Base-by-base conservation (phyloP, 768 basidiomycete species). In the Dictyophora rubrovolvata region DNA sequence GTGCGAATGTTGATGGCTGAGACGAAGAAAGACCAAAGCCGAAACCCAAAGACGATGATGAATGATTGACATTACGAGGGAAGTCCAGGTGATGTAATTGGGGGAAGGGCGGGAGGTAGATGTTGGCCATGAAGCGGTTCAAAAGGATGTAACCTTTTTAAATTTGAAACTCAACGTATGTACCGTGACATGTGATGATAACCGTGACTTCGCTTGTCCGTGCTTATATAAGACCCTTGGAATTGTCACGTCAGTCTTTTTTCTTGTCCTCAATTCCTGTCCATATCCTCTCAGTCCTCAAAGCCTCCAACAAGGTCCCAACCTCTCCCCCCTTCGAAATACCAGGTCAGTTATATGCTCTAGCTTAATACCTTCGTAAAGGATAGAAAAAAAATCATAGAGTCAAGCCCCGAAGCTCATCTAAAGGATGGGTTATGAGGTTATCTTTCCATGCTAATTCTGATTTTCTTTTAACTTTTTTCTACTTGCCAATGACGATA, bases 31-130 rank as follows among this genome's bases (percentile, higher is more conserved):
- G 72, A 35, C 82, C 84, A 67, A 89, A 89, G 10, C 86, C 87
- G 68, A 89, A 88, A 1, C 83, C 86, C 64, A 88, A 78, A 20
- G 84, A 76, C 28, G 86, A 80, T 0, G 84, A 74, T 0, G 84
- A 74, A 71, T 85, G 80, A 50, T 76, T 76, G 34, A 81, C 78
- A 21, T 83, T 75, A 55, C 78, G 73, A 53, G 82, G 77, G 64
- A 88, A 85, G 57, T 80, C 82, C 53, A 87, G 75, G 56, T 81
- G 83, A 55, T 80, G 79, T 49, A 84, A 51, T 36, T 61, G 48
- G 18, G 61, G 61, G n/a, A 37, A 48, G 14, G 36, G 50, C 8
- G 46, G 61, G 36, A 59, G 55, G 48, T 62, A 59, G 42, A 42
- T 42, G 42, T 42, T 42, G 42, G 42, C 42, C 42, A 42, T 42